Evolutionary conservation across 2,329 filamentous ascomycete species (phyloP).

Genomic region (Diaporthe vexans): DNA sequence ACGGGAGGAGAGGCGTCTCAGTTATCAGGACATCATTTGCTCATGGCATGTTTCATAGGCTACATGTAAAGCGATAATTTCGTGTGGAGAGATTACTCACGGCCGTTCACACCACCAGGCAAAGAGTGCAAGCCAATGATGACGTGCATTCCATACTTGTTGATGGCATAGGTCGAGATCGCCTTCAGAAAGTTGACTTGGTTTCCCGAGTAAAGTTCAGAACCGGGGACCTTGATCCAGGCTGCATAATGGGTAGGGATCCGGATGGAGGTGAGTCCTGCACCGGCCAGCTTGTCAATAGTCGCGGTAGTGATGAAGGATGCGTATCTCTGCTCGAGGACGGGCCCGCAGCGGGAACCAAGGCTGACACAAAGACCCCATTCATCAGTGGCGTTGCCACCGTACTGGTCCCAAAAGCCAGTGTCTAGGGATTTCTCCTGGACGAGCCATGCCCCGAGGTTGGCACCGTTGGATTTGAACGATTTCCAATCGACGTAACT

Average conservation of each 20-base stretch:
- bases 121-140: background rate
- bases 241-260: conserved; percentile 7
- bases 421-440: background rate
- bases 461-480: background rate
- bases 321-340: conserved; percentile 2
- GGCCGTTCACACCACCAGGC: background rate
- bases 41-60: background rate
- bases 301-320: conserved; percentile 3
- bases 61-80: background rate
- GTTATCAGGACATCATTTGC: background rate
- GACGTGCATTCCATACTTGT: background rate
- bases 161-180: background rate
- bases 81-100: background rate
- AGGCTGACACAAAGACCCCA: background rate
- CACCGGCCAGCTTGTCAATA: conserved; percentile 6
- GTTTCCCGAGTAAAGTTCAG: conserved; percentile 2
- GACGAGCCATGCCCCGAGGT: conserved; percentile 3
- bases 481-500: background rate
- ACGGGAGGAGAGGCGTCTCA: no score
- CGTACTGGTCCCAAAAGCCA: conserved; percentile 6
- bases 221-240: conserved; percentile 4
- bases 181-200: background rate
- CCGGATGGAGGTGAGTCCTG: background rate
- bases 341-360: background rate
- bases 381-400: background rate